phyloP scores from a whole-genome alignment of 1,284 basidiomycete species.

The Mycena citricolor region DNA sequence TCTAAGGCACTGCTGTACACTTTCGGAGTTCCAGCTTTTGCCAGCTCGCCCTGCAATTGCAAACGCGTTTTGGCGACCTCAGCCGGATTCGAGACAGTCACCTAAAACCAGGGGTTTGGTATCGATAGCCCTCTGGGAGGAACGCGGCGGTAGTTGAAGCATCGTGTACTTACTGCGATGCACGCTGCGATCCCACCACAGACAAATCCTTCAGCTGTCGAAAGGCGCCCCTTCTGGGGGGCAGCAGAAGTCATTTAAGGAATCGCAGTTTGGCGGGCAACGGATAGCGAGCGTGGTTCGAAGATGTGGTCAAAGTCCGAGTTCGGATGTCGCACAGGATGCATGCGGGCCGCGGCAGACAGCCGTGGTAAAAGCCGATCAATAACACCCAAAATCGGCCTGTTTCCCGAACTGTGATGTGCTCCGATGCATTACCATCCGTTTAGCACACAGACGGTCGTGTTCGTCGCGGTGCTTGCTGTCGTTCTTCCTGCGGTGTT shows the following conservation, averaged over 20 bases:
- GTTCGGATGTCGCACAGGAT: no score
- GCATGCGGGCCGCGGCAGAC: no score
- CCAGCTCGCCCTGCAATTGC: conserved; percentile 92
- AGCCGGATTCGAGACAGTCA: conserved; percentile 81
- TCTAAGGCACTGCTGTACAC: conserved; percentile 92
- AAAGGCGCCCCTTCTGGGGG: conserved; percentile 39
- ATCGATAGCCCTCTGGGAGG: conserved; percentile 6
- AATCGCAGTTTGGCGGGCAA: conserved; percentile 13
- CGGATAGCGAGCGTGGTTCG: not conserved
- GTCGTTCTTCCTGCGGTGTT: conserved; percentile 51
- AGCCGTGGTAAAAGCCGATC: no score
- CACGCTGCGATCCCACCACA: conserved; percentile 88
- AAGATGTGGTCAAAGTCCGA: not conserved
- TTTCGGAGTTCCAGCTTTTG: conserved; percentile 67
- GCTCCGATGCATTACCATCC: no score
- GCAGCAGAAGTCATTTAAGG: conserved; percentile 23
- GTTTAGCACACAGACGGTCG: conserved; percentile 47
- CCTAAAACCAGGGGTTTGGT: conserved; percentile 40
- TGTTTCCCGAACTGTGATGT: no score
- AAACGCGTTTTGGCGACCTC: conserved; percentile 94
- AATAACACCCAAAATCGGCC: no score
- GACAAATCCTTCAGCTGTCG: conserved; percentile 76
- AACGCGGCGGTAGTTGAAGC: conserved; percentile 14
- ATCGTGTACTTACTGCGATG: conserved; percentile 59
- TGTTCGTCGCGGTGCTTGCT: conserved; percentile 53